phyloP scores from a whole-genome alignment of 192 early-diverging fungal genomes.

The Coemansia sp. region DNA sequence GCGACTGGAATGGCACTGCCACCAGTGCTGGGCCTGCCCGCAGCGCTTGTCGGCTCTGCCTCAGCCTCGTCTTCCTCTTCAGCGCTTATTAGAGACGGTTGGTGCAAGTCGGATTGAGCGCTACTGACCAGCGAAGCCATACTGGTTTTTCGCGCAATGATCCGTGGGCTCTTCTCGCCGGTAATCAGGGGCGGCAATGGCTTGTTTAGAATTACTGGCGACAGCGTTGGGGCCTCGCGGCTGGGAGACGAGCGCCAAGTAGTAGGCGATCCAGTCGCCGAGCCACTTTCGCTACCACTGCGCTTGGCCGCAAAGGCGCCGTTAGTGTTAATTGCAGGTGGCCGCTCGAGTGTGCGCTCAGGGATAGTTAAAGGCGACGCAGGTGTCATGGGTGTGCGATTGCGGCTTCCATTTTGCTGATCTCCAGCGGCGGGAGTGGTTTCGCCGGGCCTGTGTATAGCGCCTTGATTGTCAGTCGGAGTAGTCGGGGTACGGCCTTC shows the following conservation, averaged over 20 bases:
- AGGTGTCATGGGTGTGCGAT: background rate
- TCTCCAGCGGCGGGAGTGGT: background rate
- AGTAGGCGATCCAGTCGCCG: conserved; percentile 6
- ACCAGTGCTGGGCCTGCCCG: background rate
- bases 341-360: conserved; percentile 15
- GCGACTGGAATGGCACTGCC: conserved; percentile 1
- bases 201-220: conserved; percentile 34
- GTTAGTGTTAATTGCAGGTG: conserved; percentile 3
- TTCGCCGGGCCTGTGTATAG: background rate
- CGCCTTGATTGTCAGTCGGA: background rate
- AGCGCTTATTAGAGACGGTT: background rate
- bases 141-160: conserved; percentile 17
- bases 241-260: conserved; percentile 6
- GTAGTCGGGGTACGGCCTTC: background rate
- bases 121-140: conserved; percentile 8
- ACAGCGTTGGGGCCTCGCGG: conserved; percentile 1
- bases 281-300: conserved; percentile 8
- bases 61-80: background rate
- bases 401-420: background rate
- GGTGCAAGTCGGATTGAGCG: conserved; percentile 1
- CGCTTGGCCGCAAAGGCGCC: background rate
- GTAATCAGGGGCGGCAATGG: conserved; percentile 32
- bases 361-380: conserved; percentile 24
- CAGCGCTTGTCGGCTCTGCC: background rate
- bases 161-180: conserved; percentile 11